phyloP scores from a whole-genome alignment of 148 eudicot species.

The Amaranthus palmeri region DNA sequence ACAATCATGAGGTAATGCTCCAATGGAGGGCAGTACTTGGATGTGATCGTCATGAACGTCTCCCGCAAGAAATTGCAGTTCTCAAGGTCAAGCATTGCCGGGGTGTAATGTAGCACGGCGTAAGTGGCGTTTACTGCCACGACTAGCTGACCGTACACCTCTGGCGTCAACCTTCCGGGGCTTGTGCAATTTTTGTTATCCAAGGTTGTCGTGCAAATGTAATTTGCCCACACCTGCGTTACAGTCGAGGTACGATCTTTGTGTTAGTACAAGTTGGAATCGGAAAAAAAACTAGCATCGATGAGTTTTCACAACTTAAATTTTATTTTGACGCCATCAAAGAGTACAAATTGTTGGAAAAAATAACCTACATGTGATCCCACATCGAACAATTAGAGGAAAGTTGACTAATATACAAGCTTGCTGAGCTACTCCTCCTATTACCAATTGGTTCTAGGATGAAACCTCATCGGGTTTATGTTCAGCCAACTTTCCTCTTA shows the following conservation, averaged over 20 bases:
- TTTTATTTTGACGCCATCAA: background rate
- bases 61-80: constrained; percentile 85
- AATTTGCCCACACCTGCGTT: constrained; percentile 78
- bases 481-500: no score
- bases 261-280: no score
- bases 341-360: no score
- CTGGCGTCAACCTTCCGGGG: constrained; percentile 71
- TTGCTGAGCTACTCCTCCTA: no score
- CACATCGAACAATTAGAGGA: no score
- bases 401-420: no score
- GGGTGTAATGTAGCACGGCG: constrained; percentile 74
- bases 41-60: constrained; percentile 60
- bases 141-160: constrained; percentile 56
- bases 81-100: constrained; percentile 66
- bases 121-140: constrained; percentile 67
- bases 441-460: no score
- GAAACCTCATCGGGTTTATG: no score
- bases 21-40: constrained; percentile 58
- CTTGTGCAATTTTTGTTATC: constrained; percentile 48
- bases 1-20: constrained; percentile 57
- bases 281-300: background rate
- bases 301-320: background rate
- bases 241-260: background rate
- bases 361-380: no score
- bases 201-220: constrained; percentile 49